Base-by-base conservation (phyloP, 2,329 filamentous ascomycete genomes). In the Juglanconis oblonga region DNA sequence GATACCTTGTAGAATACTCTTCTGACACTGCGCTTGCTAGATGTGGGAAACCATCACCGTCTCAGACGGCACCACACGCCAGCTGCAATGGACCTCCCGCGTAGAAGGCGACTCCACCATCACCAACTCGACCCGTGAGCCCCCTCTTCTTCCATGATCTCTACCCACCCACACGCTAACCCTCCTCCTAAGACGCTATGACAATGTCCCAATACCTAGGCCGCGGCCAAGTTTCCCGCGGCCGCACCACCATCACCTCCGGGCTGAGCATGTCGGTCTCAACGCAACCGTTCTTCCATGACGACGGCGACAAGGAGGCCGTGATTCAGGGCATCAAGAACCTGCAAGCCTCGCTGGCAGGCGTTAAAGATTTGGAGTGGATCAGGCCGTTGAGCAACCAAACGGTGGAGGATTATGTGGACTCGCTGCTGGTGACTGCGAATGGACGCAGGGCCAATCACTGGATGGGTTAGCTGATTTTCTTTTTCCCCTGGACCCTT, bases 61-160 rank as follows among this genome's bases (percentile, higher is more conserved):
- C 32, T 72, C 73, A 2, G 87, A 90, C 65, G 85, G 85, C 32
- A 81, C 86, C 58, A 79, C 81, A 8, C 80, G 87, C 51, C 83
- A 87, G 66, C 75, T 89, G 17, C 87, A 89, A 69, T 89, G 84
- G 78, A 89, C 86, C 9, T 81, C 85, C 48, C 81, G 87, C 64
- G 70, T 73, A 0, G 71, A 72, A 55, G 71, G 69, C 6, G 64
- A 66, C 40, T 59, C 62, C n/a, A 62, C 64, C 44, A 63, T 66
- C 45, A 67, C 64, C 56, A 66, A 66, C 24, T 71, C 68, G 1
- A 66, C 61, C 14, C 64, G 67, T 67, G 62, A 60, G 68, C 48
- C 14, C 3, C 31, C n/a, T 5, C 7, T 17, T 31, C 5, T 6
- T 13, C 13, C 31, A n/a, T 33, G 5, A 11, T 5, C 4, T 5